Conservation (phyloP, 208 protist species). For the Naegleria lovaniensis region DNA sequence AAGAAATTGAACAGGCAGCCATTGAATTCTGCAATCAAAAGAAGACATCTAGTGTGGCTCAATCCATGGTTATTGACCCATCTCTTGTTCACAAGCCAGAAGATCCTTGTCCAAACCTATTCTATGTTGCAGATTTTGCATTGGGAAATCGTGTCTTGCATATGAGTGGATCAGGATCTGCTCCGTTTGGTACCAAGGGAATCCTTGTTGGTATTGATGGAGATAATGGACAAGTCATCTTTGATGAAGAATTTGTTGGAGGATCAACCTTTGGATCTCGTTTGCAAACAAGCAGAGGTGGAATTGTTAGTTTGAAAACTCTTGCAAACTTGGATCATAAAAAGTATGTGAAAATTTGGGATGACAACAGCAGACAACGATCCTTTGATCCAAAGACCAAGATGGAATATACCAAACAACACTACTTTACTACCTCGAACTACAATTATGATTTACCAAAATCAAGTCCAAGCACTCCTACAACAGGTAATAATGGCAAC, state of each 20-base stretch:
- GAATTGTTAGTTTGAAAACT: background rate
- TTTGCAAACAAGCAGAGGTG: background rate
- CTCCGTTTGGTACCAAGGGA: background rate
- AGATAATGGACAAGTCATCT: background rate
- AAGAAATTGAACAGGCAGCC: background rate
- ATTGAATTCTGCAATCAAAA: background rate
- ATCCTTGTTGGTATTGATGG: background rate
- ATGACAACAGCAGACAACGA: background rate
- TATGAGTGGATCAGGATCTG: background rate
- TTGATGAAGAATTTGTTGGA: conserved; percentile 25
- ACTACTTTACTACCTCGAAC: background rate
- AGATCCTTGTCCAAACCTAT: conserved; percentile 4
- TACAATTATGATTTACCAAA: background rate
- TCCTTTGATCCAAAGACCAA: background rate
- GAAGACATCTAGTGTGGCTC: too few relatives aligned
- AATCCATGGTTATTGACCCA: background rate
- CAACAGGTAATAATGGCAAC: background rate
- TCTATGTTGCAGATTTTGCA: background rate
- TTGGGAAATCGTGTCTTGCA: background rate
- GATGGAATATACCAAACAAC: background rate
- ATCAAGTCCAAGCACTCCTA: background rate
- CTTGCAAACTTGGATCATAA: background rate
- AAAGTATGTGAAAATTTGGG: background rate
- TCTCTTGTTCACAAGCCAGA: background rate
- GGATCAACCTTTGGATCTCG: background rate